Evolutionary conservation across 2,329 filamentous ascomycete species (phyloP).

Genomic region (Trichoderma simmonsii): DNA sequence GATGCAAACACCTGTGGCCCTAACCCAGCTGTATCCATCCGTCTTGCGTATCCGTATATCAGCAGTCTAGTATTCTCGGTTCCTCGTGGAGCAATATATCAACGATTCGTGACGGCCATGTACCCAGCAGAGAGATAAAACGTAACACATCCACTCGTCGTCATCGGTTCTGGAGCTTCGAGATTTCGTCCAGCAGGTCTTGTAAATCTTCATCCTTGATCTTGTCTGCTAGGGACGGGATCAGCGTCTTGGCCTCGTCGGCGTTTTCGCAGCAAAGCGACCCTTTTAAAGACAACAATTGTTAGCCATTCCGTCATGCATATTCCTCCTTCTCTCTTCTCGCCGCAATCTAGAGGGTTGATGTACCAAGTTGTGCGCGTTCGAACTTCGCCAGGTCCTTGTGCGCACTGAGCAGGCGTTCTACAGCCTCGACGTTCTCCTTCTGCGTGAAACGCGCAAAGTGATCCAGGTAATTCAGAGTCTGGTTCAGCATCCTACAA

Average conservation of each 20-base stretch:
- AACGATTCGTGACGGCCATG: not conserved
- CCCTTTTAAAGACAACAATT: constrained; percentile 49
- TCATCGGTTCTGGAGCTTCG: constrained; percentile 61
- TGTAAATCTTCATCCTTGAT: constrained; percentile 86
- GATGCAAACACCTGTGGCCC: constrained; percentile 10
- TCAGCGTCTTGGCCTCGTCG: constrained; percentile 94
- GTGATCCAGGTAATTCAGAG: constrained; percentile 86
- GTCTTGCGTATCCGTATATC: constrained; percentile 15
- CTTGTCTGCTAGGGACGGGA: constrained; percentile 85
- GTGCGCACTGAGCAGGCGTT: constrained; percentile 76
- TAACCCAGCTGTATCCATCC: constrained; percentile 20
- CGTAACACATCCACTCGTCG: not conserved
- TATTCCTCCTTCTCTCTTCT: not conserved
- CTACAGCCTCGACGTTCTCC: constrained; percentile 91
- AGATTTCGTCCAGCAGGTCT: constrained; percentile 85
- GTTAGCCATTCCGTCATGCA: not conserved
- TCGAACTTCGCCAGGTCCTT: constrained; percentile 87
- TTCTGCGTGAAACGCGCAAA: constrained; percentile 96
- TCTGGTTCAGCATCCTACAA: constrained; percentile 73
- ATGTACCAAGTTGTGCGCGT: constrained; percentile 80
- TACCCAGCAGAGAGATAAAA: not conserved
- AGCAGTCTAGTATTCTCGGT: constrained; percentile 3
- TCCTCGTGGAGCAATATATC: not conserved
- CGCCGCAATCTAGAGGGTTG: not conserved
- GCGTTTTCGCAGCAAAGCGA: constrained; percentile 88